Base-by-base conservation (phyloP, 2,329 filamentous ascomycete genomes). In the Penicillium sp. region DNA sequence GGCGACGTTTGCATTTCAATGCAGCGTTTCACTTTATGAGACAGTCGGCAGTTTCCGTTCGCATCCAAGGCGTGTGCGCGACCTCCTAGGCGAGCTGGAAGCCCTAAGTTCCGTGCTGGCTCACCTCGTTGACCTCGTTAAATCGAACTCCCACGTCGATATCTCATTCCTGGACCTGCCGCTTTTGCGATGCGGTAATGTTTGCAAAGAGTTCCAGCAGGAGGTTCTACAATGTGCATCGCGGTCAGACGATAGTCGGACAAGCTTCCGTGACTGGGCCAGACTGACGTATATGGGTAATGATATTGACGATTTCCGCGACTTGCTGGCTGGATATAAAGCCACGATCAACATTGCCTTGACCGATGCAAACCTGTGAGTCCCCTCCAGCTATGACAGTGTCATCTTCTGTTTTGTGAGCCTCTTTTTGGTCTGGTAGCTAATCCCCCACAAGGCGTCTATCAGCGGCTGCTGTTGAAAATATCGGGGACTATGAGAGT, bases 201-300 rank as follows among this genome's bases (percentile, higher is more conserved):
- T 75, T 24, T 81, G 75, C 55, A 65, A 71, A 55, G 74, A 77
- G 18, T 80, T 80, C 60, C 60, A 72, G 49, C 42, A 70, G 48
- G 70, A 75, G 58, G 61, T 80, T 31, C 33, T 60, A 24, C 71
- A 71, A 64, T 75, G 63, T 53, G 66, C 64, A 31, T 63, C 66
- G 37, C 70, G 65, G 40, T 78, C 75, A 31, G 64, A 59, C 19
- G 65, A 57, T 28, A 62, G 58, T 54, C 65, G 70, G 49, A 67
- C 70, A 19, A 80, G 74, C 61, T 78, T 80, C 61, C 71, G 74
- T 42, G 77, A 78, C 58, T 80, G 75, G 77, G 73, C 75, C 4
- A 76, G 68, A 60, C 58, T 80, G 42, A 72, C 58, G 54, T 80
- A 79, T 48, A 76, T 79, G 70, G 75, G 73, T 24, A 71, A 78